phyloP scores from a whole-genome alignment of 2,329 filamentous ascomycete species.

The Ascocoryne sarcoides region DNA sequence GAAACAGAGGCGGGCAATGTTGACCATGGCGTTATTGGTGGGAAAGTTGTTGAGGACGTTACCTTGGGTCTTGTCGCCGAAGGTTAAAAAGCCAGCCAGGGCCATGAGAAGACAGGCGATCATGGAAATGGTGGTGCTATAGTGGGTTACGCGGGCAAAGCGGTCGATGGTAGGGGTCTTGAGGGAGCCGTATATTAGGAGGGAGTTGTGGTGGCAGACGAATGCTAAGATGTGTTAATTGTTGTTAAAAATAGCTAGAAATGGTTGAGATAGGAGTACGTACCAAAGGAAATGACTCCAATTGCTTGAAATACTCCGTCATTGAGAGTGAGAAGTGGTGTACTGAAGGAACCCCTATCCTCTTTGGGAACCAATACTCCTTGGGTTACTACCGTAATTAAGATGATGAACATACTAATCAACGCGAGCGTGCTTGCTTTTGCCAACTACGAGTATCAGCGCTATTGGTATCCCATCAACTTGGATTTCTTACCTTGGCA shows the following conservation, averaged over 20 bases:
- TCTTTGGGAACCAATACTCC: slow-evolving; percentile 65
- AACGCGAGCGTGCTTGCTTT: slow-evolving; percentile 93
- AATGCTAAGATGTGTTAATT: slow-evolving; percentile 42
- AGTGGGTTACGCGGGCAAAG: slow-evolving; percentile 88
- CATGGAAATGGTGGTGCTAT: slow-evolving; percentile 83
- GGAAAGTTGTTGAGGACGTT: slow-evolving; percentile 99
- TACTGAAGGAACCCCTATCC: slow-evolving; percentile 61
- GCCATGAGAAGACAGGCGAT: slow-evolving; percentile 86
- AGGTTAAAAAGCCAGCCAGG: slow-evolving; percentile 81
- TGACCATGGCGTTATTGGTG: slow-evolving; percentile 82
- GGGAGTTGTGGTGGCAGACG: slow-evolving; percentile 83
- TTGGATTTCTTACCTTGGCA: slow-evolving; percentile 60
- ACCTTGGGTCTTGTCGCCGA: slow-evolving; percentile 83
- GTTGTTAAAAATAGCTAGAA: neutral
- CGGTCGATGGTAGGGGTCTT: slow-evolving; percentile 92
- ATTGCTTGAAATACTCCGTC: slow-evolving; percentile 89
- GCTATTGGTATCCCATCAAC: slow-evolving; percentile 7
- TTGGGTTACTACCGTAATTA: slow-evolving; percentile 80
- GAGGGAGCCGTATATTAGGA: slow-evolving; percentile 93
- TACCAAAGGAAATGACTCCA: slow-evolving; percentile 95
- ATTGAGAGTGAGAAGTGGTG: slow-evolving; percentile 68
- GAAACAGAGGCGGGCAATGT: slow-evolving; percentile 88
- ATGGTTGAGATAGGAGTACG: slow-evolving; percentile 17
- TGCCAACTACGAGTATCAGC: slow-evolving; percentile 60
- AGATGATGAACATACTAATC: slow-evolving; percentile 85